Percentiles rank a stretch among this genome's conserved stretches.
Conservation (phyloP, 345 rosid genomes). For the Corymbia maculata region DNA sequence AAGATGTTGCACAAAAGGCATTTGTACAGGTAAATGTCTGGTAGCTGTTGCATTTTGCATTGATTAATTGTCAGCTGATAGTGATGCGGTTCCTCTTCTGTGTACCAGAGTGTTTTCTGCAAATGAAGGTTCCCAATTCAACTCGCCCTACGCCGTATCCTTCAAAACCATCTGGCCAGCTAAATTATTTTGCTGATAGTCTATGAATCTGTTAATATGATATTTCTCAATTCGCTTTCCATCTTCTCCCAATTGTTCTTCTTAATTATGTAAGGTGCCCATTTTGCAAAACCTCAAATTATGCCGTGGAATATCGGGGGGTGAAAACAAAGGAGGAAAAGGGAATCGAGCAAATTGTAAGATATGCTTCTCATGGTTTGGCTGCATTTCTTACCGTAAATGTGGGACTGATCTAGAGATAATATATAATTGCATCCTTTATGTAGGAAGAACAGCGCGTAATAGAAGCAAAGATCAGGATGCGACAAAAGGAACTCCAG, state of each 20-base stretch:
- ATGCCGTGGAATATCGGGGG: constrained; percentile 96
- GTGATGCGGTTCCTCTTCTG: not conserved
- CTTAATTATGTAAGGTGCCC: constrained; percentile 86
- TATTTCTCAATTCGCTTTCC: not conserved
- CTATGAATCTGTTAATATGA: not conserved
- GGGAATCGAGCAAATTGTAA: constrained; percentile 94
- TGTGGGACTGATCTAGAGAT: not conserved
- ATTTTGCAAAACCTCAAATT: constrained; percentile 90
- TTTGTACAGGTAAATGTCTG: constrained; percentile 72
- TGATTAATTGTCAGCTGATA: not conserved
- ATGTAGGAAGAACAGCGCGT: constrained; percentile 93
- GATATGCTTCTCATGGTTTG: constrained; percentile 1
- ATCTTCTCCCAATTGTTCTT: constrained; percentile 4
- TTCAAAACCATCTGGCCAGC: constrained; percentile 1
- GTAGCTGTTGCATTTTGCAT: not conserved
- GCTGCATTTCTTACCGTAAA: not conserved
- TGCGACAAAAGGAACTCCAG: constrained; percentile 76
- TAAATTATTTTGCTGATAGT: not conserved
- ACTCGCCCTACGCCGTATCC: constrained; percentile 99
- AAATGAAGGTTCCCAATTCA: constrained; percentile 95
- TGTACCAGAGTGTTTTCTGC: constrained; percentile 90
- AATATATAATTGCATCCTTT: not conserved
- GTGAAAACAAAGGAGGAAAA: constrained; percentile 92
- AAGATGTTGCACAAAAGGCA: constrained; percentile 90
- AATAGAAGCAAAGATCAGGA: constrained; percentile 91